These are phyloP conservation scores for Diaporthe vaccinii DNA, from an alignment of 2,329 filamentous ascomycete species.

Conservation along the genomic window DNA sequence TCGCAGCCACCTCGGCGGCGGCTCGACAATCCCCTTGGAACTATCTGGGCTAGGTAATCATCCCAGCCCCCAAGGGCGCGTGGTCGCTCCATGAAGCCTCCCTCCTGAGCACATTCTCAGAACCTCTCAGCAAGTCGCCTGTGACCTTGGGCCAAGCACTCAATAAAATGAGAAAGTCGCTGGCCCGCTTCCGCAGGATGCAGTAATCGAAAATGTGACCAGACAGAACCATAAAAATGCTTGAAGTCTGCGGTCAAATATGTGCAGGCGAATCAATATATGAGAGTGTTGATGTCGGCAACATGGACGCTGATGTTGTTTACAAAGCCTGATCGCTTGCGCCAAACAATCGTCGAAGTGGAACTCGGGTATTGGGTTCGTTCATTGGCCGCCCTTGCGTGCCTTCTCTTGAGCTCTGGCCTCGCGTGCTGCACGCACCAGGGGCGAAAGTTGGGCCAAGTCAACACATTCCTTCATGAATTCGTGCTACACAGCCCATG, in stretches of 20 bases:
- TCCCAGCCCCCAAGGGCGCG: not conserved
- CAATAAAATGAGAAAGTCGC: not conserved
- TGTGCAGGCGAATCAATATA: conserved; percentile 39
- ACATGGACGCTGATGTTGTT: conserved; percentile 33
- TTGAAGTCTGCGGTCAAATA: conserved; percentile 34
- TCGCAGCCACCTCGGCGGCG: not conserved
- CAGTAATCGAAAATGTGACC: conserved; percentile 28
- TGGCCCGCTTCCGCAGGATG: conserved; percentile 3
- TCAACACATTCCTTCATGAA: conserved; percentile 85
- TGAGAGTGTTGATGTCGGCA: conserved; percentile 30
- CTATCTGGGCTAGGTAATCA: not conserved
- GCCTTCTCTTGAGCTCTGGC: conserved; percentile 89
- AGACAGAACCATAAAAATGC: conserved; percentile 20
- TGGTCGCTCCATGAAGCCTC: not conserved
- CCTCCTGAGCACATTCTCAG: conserved; percentile 22
- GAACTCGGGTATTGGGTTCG: conserved; percentile 33
- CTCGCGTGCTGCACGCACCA: conserved; percentile 87
- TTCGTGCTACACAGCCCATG: conserved; percentile 69
- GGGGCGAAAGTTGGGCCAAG: conserved; percentile 82
- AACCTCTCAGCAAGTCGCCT: not conserved
- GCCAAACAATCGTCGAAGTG: conserved; percentile 14
- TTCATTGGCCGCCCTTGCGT: conserved; percentile 68
- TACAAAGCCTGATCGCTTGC: conserved; percentile 35
- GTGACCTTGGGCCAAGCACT: not conserved
- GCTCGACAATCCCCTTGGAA: not conserved